Percentiles rank a stretch among this genome's conserved stretches.
Conservation (phyloP, 345 rosid species). For the Odontarrhena argentea region DNA sequence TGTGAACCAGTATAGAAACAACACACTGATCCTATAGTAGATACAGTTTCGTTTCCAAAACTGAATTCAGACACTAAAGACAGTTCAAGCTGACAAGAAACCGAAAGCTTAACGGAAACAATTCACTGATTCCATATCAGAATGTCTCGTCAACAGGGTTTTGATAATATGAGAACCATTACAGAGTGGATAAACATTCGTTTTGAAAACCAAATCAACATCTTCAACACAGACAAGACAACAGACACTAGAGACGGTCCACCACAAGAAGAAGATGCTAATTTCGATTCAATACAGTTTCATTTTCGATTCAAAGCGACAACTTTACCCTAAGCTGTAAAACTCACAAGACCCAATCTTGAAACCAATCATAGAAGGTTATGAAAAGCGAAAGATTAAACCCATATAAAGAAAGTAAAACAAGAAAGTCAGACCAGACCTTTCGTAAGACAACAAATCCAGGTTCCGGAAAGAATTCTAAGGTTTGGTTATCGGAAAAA, state of each 20-base stretch:
- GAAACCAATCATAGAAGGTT: too few species aligned
- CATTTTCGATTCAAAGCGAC: not conserved
- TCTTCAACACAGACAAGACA: too few species aligned
- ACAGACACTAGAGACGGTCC: not conserved
- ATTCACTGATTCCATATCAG: not conserved
- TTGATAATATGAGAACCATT: too few species aligned
- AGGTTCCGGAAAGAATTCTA: conserved; percentile 16
- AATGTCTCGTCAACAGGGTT: not conserved
- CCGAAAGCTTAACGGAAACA: not conserved
- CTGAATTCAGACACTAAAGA: not conserved
- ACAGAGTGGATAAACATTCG: too few species aligned
- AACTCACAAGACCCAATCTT: too few species aligned
- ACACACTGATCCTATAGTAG: too few species aligned
- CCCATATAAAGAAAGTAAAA: not conserved
- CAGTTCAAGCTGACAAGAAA: not conserved
- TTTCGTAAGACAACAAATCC: conserved; percentile 13
- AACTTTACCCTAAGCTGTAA: not conserved
- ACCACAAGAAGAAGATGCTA: too few species aligned
- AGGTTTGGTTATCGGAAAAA: conserved; percentile 27
- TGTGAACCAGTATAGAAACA: too few species aligned
- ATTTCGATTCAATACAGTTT: not conserved
- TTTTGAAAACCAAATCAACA: too few species aligned
- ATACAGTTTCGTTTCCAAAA: too few species aligned
- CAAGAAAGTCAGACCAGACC: conserved; percentile 12
- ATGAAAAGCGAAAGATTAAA: not conserved